phyloP scores from a whole-genome alignment of 2,329 filamentous ascomycete genomes.

The Byssothecium circinans region DNA sequence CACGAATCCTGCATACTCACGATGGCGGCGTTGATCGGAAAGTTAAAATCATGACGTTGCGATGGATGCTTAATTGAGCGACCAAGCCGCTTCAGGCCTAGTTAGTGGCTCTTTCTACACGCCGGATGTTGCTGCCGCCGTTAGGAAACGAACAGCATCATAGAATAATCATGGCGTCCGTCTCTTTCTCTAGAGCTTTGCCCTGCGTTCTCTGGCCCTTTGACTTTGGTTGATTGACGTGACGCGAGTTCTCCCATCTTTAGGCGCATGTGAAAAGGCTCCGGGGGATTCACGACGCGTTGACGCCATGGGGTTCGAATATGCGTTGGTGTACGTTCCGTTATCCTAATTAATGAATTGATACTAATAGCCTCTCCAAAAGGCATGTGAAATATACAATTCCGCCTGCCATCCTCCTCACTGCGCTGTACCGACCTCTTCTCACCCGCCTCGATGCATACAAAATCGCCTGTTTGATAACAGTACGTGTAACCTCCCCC shows the following conservation, averaged over 20 bases:
- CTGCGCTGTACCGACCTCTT: slow-evolving; percentile 62
- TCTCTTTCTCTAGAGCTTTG: slow-evolving; percentile 16
- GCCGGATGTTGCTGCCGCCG: background rate
- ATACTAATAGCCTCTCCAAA: no score
- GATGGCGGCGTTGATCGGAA: slow-evolving; percentile 9
- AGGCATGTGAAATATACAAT: slow-evolving; percentile 70
- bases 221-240: slow-evolving; percentile 20
- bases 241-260: slow-evolving; percentile 1
- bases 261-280: slow-evolving; percentile 2
- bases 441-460: slow-evolving; percentile 64
- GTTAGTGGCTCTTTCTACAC: background rate
- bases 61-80: slow-evolving; percentile 14
- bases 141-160: slow-evolving; percentile 2
- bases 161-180: slow-evolving; percentile 9
- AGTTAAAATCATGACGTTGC: slow-evolving; percentile 32
- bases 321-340: slow-evolving; percentile 61
- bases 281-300: slow-evolving; percentile 6
- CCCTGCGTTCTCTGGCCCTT: slow-evolving; percentile 18
- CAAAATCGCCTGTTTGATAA: slow-evolving; percentile 63
- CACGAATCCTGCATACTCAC: background rate
- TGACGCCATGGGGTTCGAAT: slow-evolving; percentile 59
- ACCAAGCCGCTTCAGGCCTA: slow-evolving; percentile 13
- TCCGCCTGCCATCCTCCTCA: slow-evolving; percentile 62
- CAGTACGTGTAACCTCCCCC: slow-evolving; percentile 36
- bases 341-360: no score